Base-by-base conservation (phyloP, 345 rosid species). In the Physaria fendleri region DNA sequence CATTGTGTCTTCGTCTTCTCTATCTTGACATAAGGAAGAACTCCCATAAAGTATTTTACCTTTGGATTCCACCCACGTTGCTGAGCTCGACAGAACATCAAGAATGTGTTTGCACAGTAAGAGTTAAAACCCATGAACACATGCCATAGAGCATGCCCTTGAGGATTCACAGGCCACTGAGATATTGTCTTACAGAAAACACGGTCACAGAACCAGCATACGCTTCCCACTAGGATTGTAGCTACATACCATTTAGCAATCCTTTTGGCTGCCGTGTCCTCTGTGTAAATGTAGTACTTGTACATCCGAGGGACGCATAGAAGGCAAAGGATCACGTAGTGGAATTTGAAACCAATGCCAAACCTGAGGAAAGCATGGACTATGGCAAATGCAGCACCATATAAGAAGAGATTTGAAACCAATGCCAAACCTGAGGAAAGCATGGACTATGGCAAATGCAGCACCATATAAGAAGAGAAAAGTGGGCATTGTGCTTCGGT, bases 131-230 rank as follows among this genome's bases (percentile, higher is more conserved):
- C 83, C 99, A 89, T 87, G 47, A 85, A 77, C 12, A 80, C 71
- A 42, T 93, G 99, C 97, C 99, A 89, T 13, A 89, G 33, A 8
- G 97, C 99, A 25, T 93, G 99, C 0, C 99, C 99, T 52, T 93
- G 90, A 5, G 97, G 97, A 60, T 87, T 87, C 5, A 89, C 49
- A 61, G 65, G 64, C 99, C 96, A 87, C 10, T 11, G 51, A 10
- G 89, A 76, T 40, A 92, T 58, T 47, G 65, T 54, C 51, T 72
- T 54, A 68, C 99, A 89, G 65, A 82, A 75, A 0, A 83, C 16
- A 29, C 85, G 85, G 65, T 89, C 97, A 13, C 59, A 70, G 34
- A 89, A 69, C 91, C 99, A 85, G 62, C 95, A 92, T 2, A 85
- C 15, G 20, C 78, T 78, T 12, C 83, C 95, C 25, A 81, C 66